Conservation (phyloP, 176 grass and related monocot genomes). For the Rhynchospora breviuscula region DNA sequence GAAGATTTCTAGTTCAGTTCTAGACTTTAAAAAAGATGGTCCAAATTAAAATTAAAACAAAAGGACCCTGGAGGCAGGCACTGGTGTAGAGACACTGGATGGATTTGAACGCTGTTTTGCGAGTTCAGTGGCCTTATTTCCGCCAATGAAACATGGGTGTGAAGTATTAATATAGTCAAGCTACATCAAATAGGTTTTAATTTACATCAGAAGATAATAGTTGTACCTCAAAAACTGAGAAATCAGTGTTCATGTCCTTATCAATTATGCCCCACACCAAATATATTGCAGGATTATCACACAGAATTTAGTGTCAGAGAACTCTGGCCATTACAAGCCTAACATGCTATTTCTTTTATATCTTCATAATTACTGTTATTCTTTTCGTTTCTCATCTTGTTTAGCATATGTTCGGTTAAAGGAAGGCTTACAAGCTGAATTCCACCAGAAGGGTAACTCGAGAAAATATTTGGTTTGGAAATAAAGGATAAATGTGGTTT, state of each 20-base stretch:
- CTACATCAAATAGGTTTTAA: slow-evolving; percentile 32
- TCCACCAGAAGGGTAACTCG: neutral
- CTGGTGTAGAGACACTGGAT: slow-evolving; percentile 32
- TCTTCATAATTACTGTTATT: neutral
- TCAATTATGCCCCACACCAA: no score
- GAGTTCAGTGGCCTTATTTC: slow-evolving; percentile 73
- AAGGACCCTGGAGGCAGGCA: slow-evolving; percentile 50
- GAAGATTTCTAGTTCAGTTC: neutral
- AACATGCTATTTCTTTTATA: neutral
- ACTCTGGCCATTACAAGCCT: neutral
- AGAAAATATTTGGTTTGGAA: neutral
- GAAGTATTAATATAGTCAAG: slow-evolving; percentile 98
- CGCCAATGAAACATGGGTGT: slow-evolving; percentile 81
- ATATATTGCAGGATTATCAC: neutral
- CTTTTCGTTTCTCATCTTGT: slow-evolving; percentile 11
- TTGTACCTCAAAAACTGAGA: slow-evolving; percentile 17
- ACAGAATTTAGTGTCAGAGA: neutral
- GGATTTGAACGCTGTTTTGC: slow-evolving; percentile 54
- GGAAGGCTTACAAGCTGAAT: neutral
- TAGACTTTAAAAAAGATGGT: neutral
- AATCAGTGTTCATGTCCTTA: neutral
- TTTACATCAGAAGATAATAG: slow-evolving; percentile 22
- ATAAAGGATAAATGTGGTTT: neutral
- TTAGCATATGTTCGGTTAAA: neutral
- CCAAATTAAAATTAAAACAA: slow-evolving; percentile 16